Conservation (phyloP, 257 asterid genomes). For the Plectranthus barbatus region DNA sequence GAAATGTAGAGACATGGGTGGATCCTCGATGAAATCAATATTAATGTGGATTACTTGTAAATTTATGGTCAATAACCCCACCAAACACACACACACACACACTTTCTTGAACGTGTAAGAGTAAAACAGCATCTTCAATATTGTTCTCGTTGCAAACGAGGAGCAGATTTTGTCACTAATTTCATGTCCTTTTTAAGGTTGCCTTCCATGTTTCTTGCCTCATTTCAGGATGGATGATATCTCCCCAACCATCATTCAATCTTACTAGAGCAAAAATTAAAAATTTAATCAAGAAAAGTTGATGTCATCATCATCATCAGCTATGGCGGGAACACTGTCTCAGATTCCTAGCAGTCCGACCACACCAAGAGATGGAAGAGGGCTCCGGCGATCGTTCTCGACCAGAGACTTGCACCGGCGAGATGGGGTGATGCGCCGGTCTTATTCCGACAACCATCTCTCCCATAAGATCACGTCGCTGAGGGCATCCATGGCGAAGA, state of each 20-base stretch:
- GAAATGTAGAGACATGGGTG: too few species aligned
- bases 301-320: too few species aligned
- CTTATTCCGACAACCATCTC: constrained; percentile 43
- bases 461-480: constrained; percentile 14
- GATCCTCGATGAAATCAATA: neutral
- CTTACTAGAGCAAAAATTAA: neutral
- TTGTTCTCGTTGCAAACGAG: constrained; percentile 44
- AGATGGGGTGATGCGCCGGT: constrained; percentile 21
- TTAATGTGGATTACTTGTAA: neutral
- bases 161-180: constrained; percentile 23
- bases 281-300: too few species aligned
- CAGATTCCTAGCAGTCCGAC: constrained; percentile 19
- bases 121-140: constrained; percentile 29
- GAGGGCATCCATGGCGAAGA: constrained; percentile 32
- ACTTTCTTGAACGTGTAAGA: constrained; percentile 9
- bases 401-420: constrained; percentile 11
- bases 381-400: constrained; percentile 29
- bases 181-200: constrained; percentile 18
- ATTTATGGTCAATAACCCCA: constrained; percentile 1
- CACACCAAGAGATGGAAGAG: constrained; percentile 23
- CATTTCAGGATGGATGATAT: constrained; percentile 6
- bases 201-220: neutral
- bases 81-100: neutral
- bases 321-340: constrained; percentile 45
- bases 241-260: neutral